Percentiles rank a stretch among this genome's conserved stretches.
phyloP scores from a whole-genome alignment of 2,329 filamentous ascomycete species.

The Arachnomyces sp. region DNA sequence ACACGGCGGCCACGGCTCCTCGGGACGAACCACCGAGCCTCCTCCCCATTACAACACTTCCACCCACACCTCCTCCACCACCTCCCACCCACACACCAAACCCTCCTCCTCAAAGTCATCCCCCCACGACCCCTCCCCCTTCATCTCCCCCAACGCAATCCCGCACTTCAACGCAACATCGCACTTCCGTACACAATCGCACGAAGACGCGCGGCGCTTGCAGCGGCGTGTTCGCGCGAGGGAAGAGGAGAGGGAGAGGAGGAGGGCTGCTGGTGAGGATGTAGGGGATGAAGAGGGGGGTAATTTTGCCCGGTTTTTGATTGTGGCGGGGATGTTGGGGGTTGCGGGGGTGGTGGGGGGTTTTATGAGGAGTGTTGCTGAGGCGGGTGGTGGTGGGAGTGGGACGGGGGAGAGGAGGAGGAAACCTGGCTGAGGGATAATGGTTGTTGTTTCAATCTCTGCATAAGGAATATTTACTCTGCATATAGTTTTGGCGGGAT shows the following conservation, averaged over 20 bases:
- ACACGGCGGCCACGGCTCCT: constrained; percentile 67
- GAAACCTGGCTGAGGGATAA: too few species aligned
- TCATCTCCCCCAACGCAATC: constrained; percentile 44
- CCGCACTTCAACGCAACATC: constrained; percentile 69
- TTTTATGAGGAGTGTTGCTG: constrained; percentile 5
- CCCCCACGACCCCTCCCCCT: constrained; percentile 27
- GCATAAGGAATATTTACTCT: background rate
- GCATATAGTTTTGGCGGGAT: too few species aligned
- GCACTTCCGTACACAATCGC: constrained; percentile 66
- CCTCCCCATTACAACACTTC: constrained; percentile 10
- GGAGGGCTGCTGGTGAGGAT: constrained; percentile 37
- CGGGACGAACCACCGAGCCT: constrained; percentile 43
- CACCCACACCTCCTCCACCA: background rate
- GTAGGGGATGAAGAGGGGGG: constrained; percentile 28
- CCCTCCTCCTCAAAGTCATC: constrained; percentile 1
- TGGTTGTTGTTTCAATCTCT: background rate
- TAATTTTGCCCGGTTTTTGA: constrained; percentile 27
- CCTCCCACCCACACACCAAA: background rate
- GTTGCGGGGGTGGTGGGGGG: constrained; percentile 23
- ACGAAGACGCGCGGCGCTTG: constrained; percentile 48
- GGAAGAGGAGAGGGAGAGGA: constrained; percentile 22
- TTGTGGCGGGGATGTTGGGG: constrained; percentile 32
- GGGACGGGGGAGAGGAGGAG: too few species aligned
- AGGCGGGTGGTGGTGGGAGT: too few species aligned
- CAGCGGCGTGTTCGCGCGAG: constrained; percentile 32